These are phyloP conservation scores for Lolium multiflorum DNA, from an alignment of 176 grass and related monocot species.

Conservation along the genomic window DNA sequence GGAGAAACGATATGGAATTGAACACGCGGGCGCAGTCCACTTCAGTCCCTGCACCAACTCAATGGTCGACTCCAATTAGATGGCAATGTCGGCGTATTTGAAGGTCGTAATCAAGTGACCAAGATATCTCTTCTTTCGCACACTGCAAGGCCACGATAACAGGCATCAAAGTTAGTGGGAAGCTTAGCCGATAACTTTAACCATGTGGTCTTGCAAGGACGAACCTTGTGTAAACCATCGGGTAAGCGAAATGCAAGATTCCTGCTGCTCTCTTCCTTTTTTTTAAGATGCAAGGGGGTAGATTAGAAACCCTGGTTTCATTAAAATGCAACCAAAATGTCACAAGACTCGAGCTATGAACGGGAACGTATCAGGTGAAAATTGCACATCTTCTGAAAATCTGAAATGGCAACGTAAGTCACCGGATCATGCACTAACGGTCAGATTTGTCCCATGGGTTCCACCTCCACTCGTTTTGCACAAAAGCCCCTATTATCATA, in stretches of 20 bases:
- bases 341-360: too few relatives aligned
- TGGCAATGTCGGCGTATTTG: background rate
- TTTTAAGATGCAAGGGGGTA: too few relatives aligned
- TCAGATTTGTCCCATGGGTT: too few relatives aligned
- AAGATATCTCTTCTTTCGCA: background rate
- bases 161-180: slow-evolving; percentile 35
- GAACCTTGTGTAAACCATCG: background rate
- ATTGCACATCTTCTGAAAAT: too few relatives aligned
- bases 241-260: background rate
- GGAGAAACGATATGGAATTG: slow-evolving; percentile 23
- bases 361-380: too few relatives aligned
- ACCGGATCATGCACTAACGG: too few relatives aligned
- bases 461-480: too few relatives aligned
- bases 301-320: too few relatives aligned
- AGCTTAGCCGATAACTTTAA: slow-evolving; percentile 42
- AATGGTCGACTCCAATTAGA: background rate
- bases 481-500: too few relatives aligned
- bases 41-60: background rate
- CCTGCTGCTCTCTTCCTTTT: background rate
- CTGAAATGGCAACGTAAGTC: too few relatives aligned
- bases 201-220: slow-evolving; percentile 15
- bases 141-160: slow-evolving; percentile 39
- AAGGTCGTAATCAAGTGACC: slow-evolving; percentile 36
- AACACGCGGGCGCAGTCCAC: background rate
- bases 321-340: too few relatives aligned